A percentile compares a stretch with the other conserved stretches of the same genome.
Evolutionary conservation across 2,329 filamentous ascomycete species (phyloP).

Genomic region (Cordyceps farinosa): DNA sequence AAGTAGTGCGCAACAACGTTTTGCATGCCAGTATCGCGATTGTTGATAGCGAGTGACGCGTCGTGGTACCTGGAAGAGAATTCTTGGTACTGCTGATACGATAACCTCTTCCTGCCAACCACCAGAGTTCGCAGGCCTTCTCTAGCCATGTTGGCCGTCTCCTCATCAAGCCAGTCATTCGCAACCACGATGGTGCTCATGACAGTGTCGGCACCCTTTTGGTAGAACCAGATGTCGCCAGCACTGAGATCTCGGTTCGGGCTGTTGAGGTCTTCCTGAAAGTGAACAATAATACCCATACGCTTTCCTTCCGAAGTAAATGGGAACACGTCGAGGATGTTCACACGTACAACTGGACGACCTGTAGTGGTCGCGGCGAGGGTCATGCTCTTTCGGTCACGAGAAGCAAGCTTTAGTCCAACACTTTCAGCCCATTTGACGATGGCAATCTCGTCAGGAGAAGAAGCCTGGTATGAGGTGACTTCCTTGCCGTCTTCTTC

Average conservation of each 20-base stretch:
- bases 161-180: constrained; percentile 98
- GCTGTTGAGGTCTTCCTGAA: constrained; percentile 56
- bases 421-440: constrained; percentile 93
- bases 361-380: constrained; percentile 74
- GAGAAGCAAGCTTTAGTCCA: constrained; percentile 76
- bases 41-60: constrained; percentile 74
- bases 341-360: constrained; percentile 73
- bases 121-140: constrained; percentile 93
- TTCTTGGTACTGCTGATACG: constrained; percentile 71
- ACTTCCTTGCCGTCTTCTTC: constrained; percentile 72
- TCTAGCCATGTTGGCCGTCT: constrained; percentile 98
- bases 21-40: constrained; percentile 78
- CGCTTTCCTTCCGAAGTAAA: constrained; percentile 97
- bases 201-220: constrained; percentile 96
- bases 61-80: constrained; percentile 74
- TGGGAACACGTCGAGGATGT: constrained; percentile 90
- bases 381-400: constrained; percentile 82
- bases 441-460: constrained; percentile 96
- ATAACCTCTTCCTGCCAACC: constrained; percentile 86
- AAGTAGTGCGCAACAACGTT: constrained; percentile 75
- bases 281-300: constrained; percentile 95
- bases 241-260: constrained; percentile 48
- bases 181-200: constrained; percentile 94
- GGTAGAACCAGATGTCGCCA: constrained; percentile 95
- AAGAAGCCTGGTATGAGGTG: constrained; percentile 92